These are phyloP conservation scores for Pleurotus ostreatus DNA, from an alignment of 768 basidiomycete species.

Conservation along the genomic window DNA sequence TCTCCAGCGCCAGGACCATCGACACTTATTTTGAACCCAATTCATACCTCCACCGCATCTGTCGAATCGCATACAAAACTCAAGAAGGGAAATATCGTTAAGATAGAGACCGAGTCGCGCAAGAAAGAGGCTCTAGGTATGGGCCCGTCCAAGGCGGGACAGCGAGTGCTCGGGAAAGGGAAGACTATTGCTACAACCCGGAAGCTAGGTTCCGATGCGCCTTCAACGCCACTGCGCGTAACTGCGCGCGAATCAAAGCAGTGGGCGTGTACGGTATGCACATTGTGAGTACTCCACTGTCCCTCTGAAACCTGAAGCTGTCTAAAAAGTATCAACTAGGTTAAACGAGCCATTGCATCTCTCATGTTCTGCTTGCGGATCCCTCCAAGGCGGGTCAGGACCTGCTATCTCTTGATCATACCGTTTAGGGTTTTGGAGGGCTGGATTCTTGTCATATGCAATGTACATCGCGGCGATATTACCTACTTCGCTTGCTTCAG, in stretches of 20 bases:
- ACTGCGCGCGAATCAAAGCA: neutral
- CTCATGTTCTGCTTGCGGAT: conserved; percentile 60
- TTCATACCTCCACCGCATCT: conserved; percentile 15
- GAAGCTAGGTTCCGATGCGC: no score
- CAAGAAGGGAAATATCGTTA: conserved; percentile 32
- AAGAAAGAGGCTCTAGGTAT: conserved; percentile 43
- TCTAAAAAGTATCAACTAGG: conserved; percentile 24
- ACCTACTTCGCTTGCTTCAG: neutral
- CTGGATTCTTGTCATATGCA: neutral
- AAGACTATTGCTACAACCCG: neutral
- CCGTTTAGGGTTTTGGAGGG: neutral
- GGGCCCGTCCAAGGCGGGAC: conserved; percentile 25
- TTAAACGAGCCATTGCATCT: conserved; percentile 49
- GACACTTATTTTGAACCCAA: conserved; percentile 8
- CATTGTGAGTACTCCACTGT: conserved; percentile 44
- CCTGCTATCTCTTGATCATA: neutral
- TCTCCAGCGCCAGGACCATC: conserved; percentile 25
- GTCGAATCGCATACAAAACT: conserved; percentile 3
- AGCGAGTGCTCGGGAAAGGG: conserved; percentile 18
- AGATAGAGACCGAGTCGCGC: conserved; percentile 39
- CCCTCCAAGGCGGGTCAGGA: conserved; percentile 35
- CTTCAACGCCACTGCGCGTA: no score
- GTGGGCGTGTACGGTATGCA: conserved; percentile 62
- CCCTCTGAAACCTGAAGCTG: neutral
- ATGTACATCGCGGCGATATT: neutral